Evolutionary conservation across 176 grass and related monocot species (phyloP).

Genomic region (Phoenix dactylifera): DNA sequence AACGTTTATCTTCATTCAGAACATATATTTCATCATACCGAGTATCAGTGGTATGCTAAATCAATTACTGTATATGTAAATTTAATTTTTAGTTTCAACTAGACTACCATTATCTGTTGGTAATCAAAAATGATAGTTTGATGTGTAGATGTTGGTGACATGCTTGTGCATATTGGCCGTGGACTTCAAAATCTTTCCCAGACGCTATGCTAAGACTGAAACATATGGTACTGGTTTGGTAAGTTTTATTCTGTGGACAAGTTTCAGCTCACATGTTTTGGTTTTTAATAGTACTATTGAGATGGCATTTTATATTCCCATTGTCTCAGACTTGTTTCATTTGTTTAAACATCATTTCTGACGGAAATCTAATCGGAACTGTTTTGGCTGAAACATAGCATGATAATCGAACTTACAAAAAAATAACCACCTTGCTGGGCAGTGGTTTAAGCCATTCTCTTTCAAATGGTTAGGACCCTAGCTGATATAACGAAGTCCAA

Average conservation of each 20-base stretch:
- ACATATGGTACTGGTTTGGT: constrained; percentile 80
- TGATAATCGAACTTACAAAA: too few species aligned
- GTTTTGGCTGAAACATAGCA: too few species aligned
- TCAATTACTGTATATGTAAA: constrained; percentile 3
- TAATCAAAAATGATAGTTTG: constrained; percentile 7
- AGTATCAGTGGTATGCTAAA: constrained; percentile 68
- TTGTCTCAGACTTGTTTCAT: too few species aligned
- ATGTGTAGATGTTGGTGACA: constrained; percentile 72
- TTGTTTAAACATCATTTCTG: too few species aligned
- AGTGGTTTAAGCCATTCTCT: too few species aligned
- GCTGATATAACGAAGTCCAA: too few species aligned
- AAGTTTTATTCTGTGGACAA: constrained; percentile 27
- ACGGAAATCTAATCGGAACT: too few species aligned
- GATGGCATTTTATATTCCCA: too few species aligned
- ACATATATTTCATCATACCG: constrained; percentile 67
- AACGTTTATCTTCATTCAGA: constrained; percentile 33
- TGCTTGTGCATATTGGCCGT: constrained; percentile 93
- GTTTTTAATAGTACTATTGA: background rate
- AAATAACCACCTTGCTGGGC: too few species aligned
- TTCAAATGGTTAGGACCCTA: too few species aligned
- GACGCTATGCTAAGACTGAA: constrained; percentile 87
- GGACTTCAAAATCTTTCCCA: constrained; percentile 88
- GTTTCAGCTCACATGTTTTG: constrained; percentile 7
- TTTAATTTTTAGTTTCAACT: too few species aligned
- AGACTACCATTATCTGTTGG: too few species aligned